Conservation (phyloP, 1,284 basidiomycete species). For the Porogramme epimiltina region DNA sequence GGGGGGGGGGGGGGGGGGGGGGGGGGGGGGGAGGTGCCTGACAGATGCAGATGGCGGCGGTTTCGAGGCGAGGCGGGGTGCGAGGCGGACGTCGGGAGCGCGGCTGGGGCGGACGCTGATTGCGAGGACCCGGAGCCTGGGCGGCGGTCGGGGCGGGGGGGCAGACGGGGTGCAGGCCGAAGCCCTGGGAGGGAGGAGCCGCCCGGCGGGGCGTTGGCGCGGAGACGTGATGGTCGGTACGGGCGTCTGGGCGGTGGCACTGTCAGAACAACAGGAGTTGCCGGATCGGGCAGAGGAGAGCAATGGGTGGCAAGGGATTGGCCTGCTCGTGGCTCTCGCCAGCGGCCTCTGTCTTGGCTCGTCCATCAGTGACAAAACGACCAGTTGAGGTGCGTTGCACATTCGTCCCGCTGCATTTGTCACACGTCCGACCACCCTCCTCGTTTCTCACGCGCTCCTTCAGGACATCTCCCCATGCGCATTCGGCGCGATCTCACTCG, state of each 20-base stretch:
- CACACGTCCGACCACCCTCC: slow-evolving; percentile 1
- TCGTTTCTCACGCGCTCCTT: slow-evolving; percentile 15
- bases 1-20: slow-evolving; percentile 65
- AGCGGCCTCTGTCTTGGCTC: slow-evolving; percentile 8
- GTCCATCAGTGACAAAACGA: slow-evolving; percentile 14
- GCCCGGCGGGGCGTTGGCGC: too few relatives aligned
- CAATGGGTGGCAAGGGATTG: slow-evolving; percentile 20
- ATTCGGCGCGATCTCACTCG: slow-evolving; percentile 20
- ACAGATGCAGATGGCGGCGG: slow-evolving; percentile 59
- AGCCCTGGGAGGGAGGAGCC: too few relatives aligned
- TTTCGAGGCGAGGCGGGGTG: slow-evolving; percentile 16
- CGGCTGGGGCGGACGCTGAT: background rate
- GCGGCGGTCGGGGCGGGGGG: too few relatives aligned
- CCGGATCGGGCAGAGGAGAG: slow-evolving; percentile 10
- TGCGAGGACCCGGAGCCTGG: too few relatives aligned
- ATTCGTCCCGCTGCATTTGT: slow-evolving; percentile 6
- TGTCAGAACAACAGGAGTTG: slow-evolving; percentile 18
- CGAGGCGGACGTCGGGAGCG: slow-evolving; percentile 28
- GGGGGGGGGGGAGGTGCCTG: slow-evolving; percentile 64
- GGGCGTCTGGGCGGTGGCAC: slow-evolving; percentile 17
- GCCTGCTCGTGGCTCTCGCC: background rate
- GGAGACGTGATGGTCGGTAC: too few relatives aligned
- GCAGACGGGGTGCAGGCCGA: too few relatives aligned
- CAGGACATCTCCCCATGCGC: slow-evolving; percentile 13
- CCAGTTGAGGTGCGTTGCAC: slow-evolving; percentile 4